Evolutionary conservation across 1,139 yeast genomes (phyloP), one percentile per base, ranked within the genome.

Genomic region (Nakaseomyces nivariensis): DNA sequence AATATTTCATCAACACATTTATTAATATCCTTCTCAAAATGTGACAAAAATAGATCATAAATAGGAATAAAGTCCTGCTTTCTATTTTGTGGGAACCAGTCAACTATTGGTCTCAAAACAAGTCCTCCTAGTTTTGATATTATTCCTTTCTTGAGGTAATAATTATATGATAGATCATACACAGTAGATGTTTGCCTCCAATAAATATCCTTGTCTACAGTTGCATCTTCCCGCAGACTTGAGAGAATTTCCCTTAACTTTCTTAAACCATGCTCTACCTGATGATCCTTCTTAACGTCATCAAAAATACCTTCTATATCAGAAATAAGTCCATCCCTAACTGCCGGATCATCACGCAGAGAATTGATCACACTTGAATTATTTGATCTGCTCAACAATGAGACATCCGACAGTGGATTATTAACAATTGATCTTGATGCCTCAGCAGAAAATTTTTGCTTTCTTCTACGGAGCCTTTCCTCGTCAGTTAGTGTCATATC

Each of bases 201-300:
- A 8, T 24, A 22, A 36, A 52, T 52, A 7, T 13, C 37, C 10
- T 25, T 29, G 31, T 56, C 53, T 24, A 9, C 29, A 33, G 43
- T 27, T 22, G 46, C 25, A 22, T 36, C 38, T 1, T 46, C 50
- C 44, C 37, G 47, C 17, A 49, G 34, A 36, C 57, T 52, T 24
- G 57, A 47, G 24, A 57, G 48, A 13, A 58, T 48, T 40, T 58
- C 60, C 37, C 61, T 51, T 6, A 58, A 49, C 48, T 56, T 57
- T 32, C 60, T 50, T 33, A 58, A 46, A 25, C 60, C 60, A 46
- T 57, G 60, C 27, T 49, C 56, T 9, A 53, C 13, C 6, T 44
- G 45, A 29, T 45, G 46, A 9, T 47, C 43, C 17, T 45, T 41
- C 5, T 40, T 38, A 29, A 25, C 37, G 4, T 41, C 34, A 3